phyloP scores from a whole-genome alignment of 192 early-diverging fungal genomes.

The Phycomyces nitens region DNA sequence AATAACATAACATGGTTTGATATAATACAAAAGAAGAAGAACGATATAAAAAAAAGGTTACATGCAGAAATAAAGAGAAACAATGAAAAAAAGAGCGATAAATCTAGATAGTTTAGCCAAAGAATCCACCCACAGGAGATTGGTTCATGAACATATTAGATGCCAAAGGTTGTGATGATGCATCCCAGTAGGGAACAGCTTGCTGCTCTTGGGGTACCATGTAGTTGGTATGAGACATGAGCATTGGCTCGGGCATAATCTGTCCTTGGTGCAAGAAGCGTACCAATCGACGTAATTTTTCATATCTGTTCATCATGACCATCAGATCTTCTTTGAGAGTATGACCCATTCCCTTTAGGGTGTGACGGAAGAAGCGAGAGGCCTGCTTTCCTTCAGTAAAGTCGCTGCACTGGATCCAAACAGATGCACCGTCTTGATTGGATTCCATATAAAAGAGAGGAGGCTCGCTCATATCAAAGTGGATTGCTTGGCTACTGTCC shows the following conservation, averaged over 20 bases:
- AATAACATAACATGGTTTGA: background rate
- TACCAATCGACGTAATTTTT: background rate
- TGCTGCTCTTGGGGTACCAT: no score
- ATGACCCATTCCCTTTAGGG: constrained; percentile 40
- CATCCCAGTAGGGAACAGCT: no score
- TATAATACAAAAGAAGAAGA: background rate
- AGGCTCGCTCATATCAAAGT: constrained; percentile 45
- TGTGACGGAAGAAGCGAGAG: constrained; percentile 46
- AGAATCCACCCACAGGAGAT: no score
- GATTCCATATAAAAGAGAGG: constrained; percentile 59
- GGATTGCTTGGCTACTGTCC: constrained; percentile 35
- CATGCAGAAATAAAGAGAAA: background rate
- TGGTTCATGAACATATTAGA: no score
- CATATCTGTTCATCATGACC: background rate
- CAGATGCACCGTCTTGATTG: background rate
- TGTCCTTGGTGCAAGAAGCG: background rate
- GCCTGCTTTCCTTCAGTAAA: constrained; percentile 66
- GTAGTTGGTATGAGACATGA: no score
- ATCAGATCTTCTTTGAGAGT: constrained; percentile 17
- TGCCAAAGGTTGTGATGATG: no score
- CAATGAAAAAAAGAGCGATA: background rate
- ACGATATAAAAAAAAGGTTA: background rate
- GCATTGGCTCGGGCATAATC: no score
- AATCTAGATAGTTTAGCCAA: no score
- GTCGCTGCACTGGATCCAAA: constrained; percentile 62